Base-by-base conservation (phyloP, 1,284 basidiomycete genomes). In the Ganoderma sinense region DNA sequence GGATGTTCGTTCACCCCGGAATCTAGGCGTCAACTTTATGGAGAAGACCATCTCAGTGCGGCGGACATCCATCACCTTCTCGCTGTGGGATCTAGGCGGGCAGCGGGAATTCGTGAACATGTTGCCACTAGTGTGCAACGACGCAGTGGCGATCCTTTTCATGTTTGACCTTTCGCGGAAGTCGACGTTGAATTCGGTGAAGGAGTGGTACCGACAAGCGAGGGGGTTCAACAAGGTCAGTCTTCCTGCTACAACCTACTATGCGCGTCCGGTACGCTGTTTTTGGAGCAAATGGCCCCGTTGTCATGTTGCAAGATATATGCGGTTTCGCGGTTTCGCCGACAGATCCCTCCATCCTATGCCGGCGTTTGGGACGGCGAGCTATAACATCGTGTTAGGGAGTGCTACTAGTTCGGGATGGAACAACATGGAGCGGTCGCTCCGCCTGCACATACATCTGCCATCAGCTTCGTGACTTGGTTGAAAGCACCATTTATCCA, bases 161-260 rank as follows among this genome's bases (percentile, higher is more conserved):
- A 99, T 99, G 97, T 99, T 99, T 81, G 97, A 99, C 84, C 88
- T 99, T 62, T 96, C 96, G 68, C 90, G 97, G 76, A 99, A 99
- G 83, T 95, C 94, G 65, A 99, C 97, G 53, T 84, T 99, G 73
- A 99, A 99, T 83, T 97, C 94, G 69, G 95, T 99, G 78, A 99
- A 99, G 83, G 97, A 99, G 82, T 99, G 97, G 97, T 99, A 99
- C 87, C 88, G 97, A 77, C 97, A 99, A 85, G 97, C 97, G 59
- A 86, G 97, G 74, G 97, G 97, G 10, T 99, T 99, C 85, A 99
- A 99, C 86, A 99, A 98, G 89, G 96, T 95, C 68, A 62, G 88
- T 82, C 2, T 41, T 53, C 45, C 39, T 36, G 36, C 39, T 4
- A 33, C 16, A 18, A 11, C 29, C 23, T 31, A 18, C 53, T 18